These are phyloP conservation scores for Amphirosellinia nigrospora DNA, from an alignment of 495 filamentous ascomycete genomes.

Conservation along the genomic window DNA sequence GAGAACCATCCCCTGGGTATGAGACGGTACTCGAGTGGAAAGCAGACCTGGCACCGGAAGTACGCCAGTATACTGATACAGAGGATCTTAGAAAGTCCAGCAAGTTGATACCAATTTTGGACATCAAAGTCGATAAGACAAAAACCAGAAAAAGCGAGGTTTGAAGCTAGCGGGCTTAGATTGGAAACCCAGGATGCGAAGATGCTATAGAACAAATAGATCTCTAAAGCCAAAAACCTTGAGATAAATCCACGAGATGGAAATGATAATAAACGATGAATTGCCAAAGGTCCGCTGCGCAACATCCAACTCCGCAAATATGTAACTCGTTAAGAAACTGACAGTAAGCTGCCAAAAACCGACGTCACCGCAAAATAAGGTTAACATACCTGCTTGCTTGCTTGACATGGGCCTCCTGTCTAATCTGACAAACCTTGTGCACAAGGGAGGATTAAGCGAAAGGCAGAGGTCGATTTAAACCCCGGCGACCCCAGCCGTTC, in stretches of 20 bases:
- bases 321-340: not conserved
- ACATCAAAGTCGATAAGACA: no score
- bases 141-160: not conserved
- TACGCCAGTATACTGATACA: no score
- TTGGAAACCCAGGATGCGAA: not conserved
- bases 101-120: no score
- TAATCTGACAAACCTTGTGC: not conserved
- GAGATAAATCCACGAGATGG: not conserved
- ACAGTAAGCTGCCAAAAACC: not conserved
- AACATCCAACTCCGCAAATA: not conserved
- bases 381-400: not conserved
- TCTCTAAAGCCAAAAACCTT: not conserved
- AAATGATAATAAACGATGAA: not conserved
- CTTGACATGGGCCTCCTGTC: not conserved
- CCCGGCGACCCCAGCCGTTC: slow-evolving; percentile 2
- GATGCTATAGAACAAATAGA: not conserved
- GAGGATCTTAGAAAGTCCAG: no score
- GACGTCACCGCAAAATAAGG: not conserved
- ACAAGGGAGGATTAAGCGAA: slow-evolving; percentile 6
- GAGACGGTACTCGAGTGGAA: not conserved
- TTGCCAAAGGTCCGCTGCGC: not conserved
- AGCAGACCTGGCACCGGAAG: no score
- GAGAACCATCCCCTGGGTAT: not conserved
- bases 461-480: slow-evolving; percentile 1
- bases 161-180: not conserved